Conservation (phyloP, 2,329 filamentous ascomycete species). For the Byssothecium circinans region DNA sequence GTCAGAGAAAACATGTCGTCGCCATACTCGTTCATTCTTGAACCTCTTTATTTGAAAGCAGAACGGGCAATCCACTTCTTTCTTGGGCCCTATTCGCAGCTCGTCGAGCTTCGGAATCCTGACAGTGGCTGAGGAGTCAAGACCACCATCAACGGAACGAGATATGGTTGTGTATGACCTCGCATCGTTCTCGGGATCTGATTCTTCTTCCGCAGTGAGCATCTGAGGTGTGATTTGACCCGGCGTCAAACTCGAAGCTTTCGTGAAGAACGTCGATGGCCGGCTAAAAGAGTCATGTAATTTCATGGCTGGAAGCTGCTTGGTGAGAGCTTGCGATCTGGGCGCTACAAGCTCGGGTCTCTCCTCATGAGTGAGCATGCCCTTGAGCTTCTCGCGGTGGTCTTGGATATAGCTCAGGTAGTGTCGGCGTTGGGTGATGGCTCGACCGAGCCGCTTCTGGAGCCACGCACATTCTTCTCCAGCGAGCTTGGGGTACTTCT, state of each 20-base stretch:
- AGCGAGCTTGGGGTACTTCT: slow-evolving; percentile 20
- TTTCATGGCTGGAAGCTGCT: background rate
- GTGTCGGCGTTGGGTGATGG: slow-evolving; percentile 22
- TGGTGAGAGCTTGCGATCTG: slow-evolving; percentile 3
- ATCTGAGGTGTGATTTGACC: slow-evolving; percentile 9
- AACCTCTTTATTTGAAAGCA: slow-evolving; percentile 17
- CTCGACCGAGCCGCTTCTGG: slow-evolving; percentile 15
- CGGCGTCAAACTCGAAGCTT: slow-evolving; percentile 15
- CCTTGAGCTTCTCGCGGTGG: slow-evolving; percentile 16
- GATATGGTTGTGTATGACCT: slow-evolving; percentile 18
- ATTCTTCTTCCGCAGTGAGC: slow-evolving; percentile 9
- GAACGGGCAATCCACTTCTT: slow-evolving; percentile 21
- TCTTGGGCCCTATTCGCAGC: slow-evolving; percentile 4
- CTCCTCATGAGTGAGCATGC: background rate
- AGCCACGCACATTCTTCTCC: slow-evolving; percentile 15
- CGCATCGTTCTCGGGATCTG: slow-evolving; percentile 14
- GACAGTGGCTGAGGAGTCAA: slow-evolving; percentile 2
- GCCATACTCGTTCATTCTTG: slow-evolving; percentile 14
- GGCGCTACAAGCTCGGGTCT: background rate
- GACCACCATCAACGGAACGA: slow-evolving; percentile 12
- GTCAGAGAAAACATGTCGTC: slow-evolving; percentile 18
- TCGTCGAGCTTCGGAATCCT: slow-evolving; percentile 16
- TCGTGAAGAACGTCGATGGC: slow-evolving; percentile 19
- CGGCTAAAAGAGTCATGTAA: slow-evolving; percentile 6
- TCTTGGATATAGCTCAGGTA: slow-evolving; percentile 23